phyloP scores from a whole-genome alignment of 192 early-diverging fungal genomes.

The Funneliformis geosporum region DNA sequence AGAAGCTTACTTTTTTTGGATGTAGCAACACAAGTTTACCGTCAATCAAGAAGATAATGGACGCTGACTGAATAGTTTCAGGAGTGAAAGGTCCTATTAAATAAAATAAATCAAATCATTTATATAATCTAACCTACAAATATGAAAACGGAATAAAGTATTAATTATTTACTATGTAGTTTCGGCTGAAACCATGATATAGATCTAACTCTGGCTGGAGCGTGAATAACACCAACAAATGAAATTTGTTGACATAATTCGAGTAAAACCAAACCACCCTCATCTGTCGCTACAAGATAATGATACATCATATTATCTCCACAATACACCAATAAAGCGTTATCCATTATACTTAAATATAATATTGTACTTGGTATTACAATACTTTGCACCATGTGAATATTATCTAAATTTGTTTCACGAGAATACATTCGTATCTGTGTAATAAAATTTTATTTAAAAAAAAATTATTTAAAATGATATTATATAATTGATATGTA shows the following conservation, averaged over 20 bases:
- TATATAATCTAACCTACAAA: neutral
- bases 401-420: conserved; percentile 69
- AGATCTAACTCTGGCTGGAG: conserved; percentile 50
- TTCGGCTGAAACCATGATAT: conserved; percentile 50
- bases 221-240: conserved; percentile 51
- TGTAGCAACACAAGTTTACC: conserved; percentile 68
- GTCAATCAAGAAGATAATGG: conserved; percentile 65
- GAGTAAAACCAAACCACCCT: conserved; percentile 30
- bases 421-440: conserved; percentile 73
- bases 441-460: neutral
- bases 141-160: neutral
- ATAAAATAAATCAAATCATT: neutral
- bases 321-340: conserved; percentile 37
- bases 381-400: conserved; percentile 51
- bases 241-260: conserved; percentile 55
- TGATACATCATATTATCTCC: conserved; percentile 54
- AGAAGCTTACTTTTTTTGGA: conserved; percentile 45
- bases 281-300: neutral
- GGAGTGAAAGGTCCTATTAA: conserved; percentile 38
- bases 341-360: conserved; percentile 28
- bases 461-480: neutral
- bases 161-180: conserved; percentile 34
- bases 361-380: conserved; percentile 23
- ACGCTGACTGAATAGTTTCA: conserved; percentile 51
- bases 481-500: neutral